Evolutionary conservation across 1,284 basidiomycete species (phyloP).

Genomic region (Fistulina hepatica): DNA sequence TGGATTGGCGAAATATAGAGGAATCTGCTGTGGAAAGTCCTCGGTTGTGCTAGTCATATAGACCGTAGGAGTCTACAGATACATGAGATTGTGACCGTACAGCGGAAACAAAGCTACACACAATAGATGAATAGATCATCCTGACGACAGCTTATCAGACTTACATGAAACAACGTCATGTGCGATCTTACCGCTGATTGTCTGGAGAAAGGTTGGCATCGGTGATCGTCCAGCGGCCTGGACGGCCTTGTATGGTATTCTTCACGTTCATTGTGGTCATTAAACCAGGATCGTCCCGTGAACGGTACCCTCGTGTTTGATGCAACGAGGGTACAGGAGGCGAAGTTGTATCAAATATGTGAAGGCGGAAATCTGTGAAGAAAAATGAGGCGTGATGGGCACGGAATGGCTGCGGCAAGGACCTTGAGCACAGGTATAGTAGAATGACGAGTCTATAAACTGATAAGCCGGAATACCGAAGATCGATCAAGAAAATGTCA

Average conservation of each 20-base stretch:
- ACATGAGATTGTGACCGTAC: conserved; percentile 4
- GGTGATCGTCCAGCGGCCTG: conserved; percentile 85
- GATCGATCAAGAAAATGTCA: conserved; percentile 12
- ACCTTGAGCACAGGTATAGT: conserved; percentile 78
- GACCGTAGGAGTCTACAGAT: conserved; percentile 46
- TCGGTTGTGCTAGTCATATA: conserved; percentile 82
- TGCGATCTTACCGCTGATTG: conserved; percentile 61
- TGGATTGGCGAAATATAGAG: conserved; percentile 61
- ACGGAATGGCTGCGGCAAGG: conserved; percentile 8
- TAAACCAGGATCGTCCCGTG: conserved; percentile 33
- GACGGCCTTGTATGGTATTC: conserved; percentile 69
- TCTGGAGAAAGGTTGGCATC: conserved; percentile 90
- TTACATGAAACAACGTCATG: neutral
- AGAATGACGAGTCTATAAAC: conserved; percentile 60
- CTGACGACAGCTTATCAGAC: conserved; percentile 28
- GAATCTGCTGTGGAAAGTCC: conserved; percentile 55
- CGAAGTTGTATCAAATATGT: conserved; percentile 75
- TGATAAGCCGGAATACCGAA: conserved; percentile 5
- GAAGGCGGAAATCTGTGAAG: conserved; percentile 68
- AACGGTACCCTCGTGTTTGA: conserved; percentile 12
- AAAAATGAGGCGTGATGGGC: conserved; percentile 3
- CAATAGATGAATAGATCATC: conserved; percentile 88
- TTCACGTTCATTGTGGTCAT: conserved; percentile 63
- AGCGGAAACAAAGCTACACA: conserved; percentile 24
- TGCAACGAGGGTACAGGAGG: conserved; percentile 27